Evolutionary conservation across 2,329 filamentous ascomycete genomes (phyloP), one percentile per base, ranked within the genome.

Genomic region (Penicillium sp.): DNA sequence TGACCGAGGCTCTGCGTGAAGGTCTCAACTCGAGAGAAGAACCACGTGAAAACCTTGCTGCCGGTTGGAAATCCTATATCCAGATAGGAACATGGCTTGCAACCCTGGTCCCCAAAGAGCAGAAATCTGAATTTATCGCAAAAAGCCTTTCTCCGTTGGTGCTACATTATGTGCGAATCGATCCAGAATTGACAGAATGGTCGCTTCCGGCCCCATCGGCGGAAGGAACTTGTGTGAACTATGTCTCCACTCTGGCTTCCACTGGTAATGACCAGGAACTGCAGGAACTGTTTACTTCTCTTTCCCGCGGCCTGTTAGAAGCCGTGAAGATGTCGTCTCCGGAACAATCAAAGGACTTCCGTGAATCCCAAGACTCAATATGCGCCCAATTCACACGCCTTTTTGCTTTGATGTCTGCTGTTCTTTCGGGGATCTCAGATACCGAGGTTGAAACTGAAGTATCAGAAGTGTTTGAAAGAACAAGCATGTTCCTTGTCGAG

Each of bases 11-110:
- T 4, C 78, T 95, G 38, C 84, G 87, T 57, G 78, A 81, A 34
- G 92, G 92, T 0, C 81, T 97, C 7, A 81, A 81, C 1, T 84
- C 81, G 51, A 86, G 87, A 59, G 89, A 94, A 34, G 93, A 97
- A 66, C 84, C 86, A 1, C 83, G 84, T 11, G 78, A 80, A 35
- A 89, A 91, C 64, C 79, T 85, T 1, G 77, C 82, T 4, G 77
- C 82, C 45, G 90, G 89, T 7, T 97, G 91, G 86, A 83, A 80
- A 27, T 82, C 84, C 13, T 97, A 96, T 67, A 81, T 92, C 16
- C 81, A 85, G 11, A 78, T 85, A 1, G 78, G 83, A 2, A 78
- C 80, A 38, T 78, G 82, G 59, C 76, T 90, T 14, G 66, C 81
- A 14, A 73, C 67, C 30, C 74, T 69, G 8, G 74, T 83, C 4